Percentiles rank a stretch among this genome's conserved stretches.
Evolutionary conservation across 495 filamentous ascomycete genomes (phyloP).

Genomic region (Penicillium chermesinum): DNA sequence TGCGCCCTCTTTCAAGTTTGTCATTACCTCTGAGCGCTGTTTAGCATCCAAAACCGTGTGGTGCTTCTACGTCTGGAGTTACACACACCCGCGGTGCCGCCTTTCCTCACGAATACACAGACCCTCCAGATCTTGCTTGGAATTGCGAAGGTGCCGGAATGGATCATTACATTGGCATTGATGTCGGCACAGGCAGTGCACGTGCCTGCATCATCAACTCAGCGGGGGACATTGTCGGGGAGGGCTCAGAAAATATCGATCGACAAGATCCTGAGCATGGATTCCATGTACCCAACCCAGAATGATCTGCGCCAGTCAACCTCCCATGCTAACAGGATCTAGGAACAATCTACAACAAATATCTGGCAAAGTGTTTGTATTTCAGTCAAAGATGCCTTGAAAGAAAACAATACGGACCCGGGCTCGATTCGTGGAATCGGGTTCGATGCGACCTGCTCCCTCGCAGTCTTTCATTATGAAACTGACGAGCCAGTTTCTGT

Average conservation of each 20-base stretch:
- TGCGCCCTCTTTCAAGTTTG: no score
- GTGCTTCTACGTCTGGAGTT: no score
- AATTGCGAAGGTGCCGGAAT: no score
- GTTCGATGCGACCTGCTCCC: slow-evolving; percentile 95
- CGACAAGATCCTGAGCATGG: slow-evolving; percentile 89
- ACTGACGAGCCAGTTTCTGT: slow-evolving; percentile 87
- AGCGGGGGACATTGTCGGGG: slow-evolving; percentile 84
- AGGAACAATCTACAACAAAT: slow-evolving; percentile 98
- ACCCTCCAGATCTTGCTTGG: no score
- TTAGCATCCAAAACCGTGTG: no score
- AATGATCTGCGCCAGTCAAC: not conserved
- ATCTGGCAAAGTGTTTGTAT: slow-evolving; percentile 90
- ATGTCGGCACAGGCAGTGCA: slow-evolving; percentile 93
- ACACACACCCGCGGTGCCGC: no score
- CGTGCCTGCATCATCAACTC: slow-evolving; percentile 90
- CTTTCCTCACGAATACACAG: no score
- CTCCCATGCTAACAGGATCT: slow-evolving; percentile 13
- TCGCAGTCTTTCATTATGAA: slow-evolving; percentile 81
- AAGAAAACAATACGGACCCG: slow-evolving; percentile 70
- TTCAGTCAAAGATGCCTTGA: slow-evolving; percentile 72
- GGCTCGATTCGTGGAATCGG: slow-evolving; percentile 76
- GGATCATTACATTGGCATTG: slow-evolving; percentile 82
- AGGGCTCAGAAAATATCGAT: slow-evolving; percentile 86
- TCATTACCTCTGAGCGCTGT: no score
- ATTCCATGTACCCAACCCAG: slow-evolving; percentile 64